A percentile compares a stretch with the other conserved stretches of the same genome.
Evolutionary conservation across 345 rosid genomes (phyloP).

Genomic region (Syzygium grande): DNA sequence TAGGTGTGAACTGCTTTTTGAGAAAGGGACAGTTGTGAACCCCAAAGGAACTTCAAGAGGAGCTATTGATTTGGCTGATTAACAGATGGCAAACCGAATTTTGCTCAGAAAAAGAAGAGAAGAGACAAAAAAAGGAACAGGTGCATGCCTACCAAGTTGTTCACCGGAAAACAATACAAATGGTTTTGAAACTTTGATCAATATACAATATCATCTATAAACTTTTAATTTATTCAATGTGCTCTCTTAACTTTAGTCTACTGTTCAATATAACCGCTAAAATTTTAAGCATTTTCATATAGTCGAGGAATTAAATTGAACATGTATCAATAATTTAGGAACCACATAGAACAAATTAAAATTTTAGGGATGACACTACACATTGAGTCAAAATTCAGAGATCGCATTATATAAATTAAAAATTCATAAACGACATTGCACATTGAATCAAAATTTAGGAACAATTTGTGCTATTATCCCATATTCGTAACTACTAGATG

Average conservation of each 20-base stretch:
- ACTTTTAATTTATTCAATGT: too few relatives aligned
- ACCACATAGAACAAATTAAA: too few relatives aligned
- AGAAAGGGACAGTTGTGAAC: too few relatives aligned
- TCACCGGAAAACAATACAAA: not conserved
- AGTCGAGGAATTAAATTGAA: too few relatives aligned
- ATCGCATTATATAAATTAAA: too few relatives aligned
- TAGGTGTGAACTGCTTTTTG: too few relatives aligned
- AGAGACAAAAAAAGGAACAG: not conserved
- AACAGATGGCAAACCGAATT: not conserved
- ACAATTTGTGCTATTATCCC: not conserved
- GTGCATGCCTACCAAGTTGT: not conserved
- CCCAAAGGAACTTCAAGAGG: too few relatives aligned
- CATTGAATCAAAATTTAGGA: too few relatives aligned
- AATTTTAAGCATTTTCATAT: too few relatives aligned
- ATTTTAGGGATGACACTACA: accelerated
- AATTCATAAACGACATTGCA: not conserved
- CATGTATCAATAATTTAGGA: accelerated
- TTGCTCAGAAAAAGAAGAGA: not conserved
- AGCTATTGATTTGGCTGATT: accelerated
- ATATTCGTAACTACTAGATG: not conserved
- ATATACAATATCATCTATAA: accelerated
- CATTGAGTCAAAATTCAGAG: too few relatives aligned
- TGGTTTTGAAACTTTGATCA: too few relatives aligned
- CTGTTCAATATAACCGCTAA: too few relatives aligned
- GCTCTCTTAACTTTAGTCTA: accelerated